These are phyloP conservation scores for Pezicula rhizophila DNA, from an alignment of 2,329 filamentous ascomycete species.

Conservation along the genomic window DNA sequence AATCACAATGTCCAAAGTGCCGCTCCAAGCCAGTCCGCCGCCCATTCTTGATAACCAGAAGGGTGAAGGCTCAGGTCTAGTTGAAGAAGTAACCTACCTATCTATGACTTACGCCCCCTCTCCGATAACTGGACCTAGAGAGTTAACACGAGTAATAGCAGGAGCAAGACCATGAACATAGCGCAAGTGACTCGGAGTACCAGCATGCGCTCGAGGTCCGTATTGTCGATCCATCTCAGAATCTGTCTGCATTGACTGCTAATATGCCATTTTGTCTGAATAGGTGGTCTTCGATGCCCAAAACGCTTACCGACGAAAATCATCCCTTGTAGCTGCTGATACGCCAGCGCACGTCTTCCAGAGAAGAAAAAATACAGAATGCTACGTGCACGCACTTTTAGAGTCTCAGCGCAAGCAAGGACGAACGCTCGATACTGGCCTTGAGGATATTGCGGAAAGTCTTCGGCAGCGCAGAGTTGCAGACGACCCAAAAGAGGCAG, in stretches of 20 bases:
- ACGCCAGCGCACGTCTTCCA: conserved; percentile 31
- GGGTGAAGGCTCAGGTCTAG: not conserved
- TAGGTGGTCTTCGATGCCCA: conserved; percentile 56
- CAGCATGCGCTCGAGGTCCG: conserved; percentile 38
- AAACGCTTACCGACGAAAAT: conserved; percentile 59
- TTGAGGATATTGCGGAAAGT: conserved; percentile 22
- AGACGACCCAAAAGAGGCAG: conserved; percentile 9
- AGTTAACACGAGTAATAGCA: conserved; percentile 1
- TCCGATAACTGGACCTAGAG: not conserved
- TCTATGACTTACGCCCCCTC: not conserved
- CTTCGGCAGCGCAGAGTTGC: conserved; percentile 9
- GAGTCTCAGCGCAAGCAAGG: conserved; percentile 44
- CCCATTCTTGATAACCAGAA: not conserved
- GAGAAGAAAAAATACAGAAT: conserved; percentile 44
- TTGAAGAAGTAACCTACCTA: not conserved
- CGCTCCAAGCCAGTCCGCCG: too few species aligned
- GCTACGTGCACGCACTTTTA: conserved; percentile 60
- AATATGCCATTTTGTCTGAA: not conserved
- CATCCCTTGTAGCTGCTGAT: conserved; percentile 53
- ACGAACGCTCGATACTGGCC: conserved; percentile 21
- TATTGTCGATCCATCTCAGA: not conserved
- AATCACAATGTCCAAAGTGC: too few species aligned
- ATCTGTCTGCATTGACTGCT: not conserved
- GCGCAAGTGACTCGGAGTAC: conserved; percentile 27
- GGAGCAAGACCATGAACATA: conserved; percentile 16